phyloP scores from a whole-genome alignment of 805 yeast species.

The Kluyveromyces starmeri region DNA sequence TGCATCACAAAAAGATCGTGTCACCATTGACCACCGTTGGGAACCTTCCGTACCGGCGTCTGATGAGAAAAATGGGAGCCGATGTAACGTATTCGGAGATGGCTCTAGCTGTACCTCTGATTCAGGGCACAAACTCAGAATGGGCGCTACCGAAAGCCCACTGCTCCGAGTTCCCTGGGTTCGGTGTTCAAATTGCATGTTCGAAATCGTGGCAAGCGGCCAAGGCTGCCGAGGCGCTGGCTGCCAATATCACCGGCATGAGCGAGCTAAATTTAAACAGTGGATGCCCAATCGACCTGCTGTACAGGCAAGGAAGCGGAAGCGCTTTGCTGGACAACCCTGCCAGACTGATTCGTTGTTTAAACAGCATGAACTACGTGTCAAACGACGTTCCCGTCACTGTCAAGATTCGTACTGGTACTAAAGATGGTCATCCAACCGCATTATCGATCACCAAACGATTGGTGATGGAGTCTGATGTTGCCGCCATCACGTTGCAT shows the following conservation, averaged over 20 bases:
- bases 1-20: slow-evolving; percentile 69
- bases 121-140: slow-evolving; percentile 87
- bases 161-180: slow-evolving; percentile 69
- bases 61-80: slow-evolving; percentile 85
- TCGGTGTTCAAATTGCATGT: slow-evolving; percentile 90
- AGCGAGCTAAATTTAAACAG: slow-evolving; percentile 85
- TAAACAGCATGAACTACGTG: slow-evolving; percentile 81
- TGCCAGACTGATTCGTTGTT: slow-evolving; percentile 63
- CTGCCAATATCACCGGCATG: slow-evolving; percentile 36
- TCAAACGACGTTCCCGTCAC: slow-evolving; percentile 90
- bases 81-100: slow-evolving; percentile 92
- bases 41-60: slow-evolving; percentile 85
- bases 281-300: slow-evolving; percentile 95
- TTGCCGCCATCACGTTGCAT: slow-evolving; percentile 86
- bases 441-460: slow-evolving; percentile 72
- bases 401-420: slow-evolving; percentile 87
- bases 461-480: slow-evolving; percentile 67
- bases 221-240: slow-evolving; percentile 73
- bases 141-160: slow-evolving; percentile 98
- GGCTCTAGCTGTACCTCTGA: slow-evolving; percentile 80
- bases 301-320: slow-evolving; percentile 94
- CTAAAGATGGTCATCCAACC: slow-evolving; percentile 74
- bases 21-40: slow-evolving; percentile 98
- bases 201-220: slow-evolving; percentile 89
- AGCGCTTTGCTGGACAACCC: slow-evolving; percentile 88